A percentile compares a stretch with the other conserved stretches of the same genome.
phyloP scores from a whole-genome alignment of 129 eudicot species.

The Centaurea solstitialis region DNA sequence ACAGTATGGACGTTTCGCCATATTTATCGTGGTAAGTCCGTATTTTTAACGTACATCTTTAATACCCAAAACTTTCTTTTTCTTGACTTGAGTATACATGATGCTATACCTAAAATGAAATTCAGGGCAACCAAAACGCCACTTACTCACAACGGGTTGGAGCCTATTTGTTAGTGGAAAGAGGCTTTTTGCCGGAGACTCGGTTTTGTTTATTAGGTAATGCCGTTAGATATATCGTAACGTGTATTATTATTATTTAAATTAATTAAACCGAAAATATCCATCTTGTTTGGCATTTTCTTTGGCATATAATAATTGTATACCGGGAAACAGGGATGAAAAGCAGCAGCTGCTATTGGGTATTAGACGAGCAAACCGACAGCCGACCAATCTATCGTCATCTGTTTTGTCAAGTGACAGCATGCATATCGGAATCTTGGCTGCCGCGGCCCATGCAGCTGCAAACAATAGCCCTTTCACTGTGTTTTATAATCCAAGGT shows the following conservation, averaged over 20 bases:
- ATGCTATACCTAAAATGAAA: background rate
- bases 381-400: constrained; percentile 74
- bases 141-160: constrained; percentile 98
- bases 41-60: background rate
- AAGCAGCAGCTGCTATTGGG: constrained; percentile 90
- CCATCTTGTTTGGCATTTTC: background rate
- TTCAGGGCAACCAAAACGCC: constrained; percentile 98
- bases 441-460: constrained; percentile 99
- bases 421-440: constrained; percentile 96
- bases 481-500: constrained; percentile 94
- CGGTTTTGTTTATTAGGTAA: constrained; percentile 96
- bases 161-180: constrained; percentile 93
- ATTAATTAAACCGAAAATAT: background rate
- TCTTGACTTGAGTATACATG: background rate
- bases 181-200: constrained; percentile 94
- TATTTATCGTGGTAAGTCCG: constrained; percentile 82
- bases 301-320: background rate
- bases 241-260: background rate
- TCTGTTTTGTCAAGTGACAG: constrained; percentile 96
- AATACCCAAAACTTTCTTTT: background rate
- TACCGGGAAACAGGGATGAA: constrained; percentile 63
- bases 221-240: background rate
- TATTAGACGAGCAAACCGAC: constrained; percentile 91
- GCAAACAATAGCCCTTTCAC: constrained; percentile 94
- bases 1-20: constrained; percentile 89